Percentiles rank a stretch among this genome's conserved stretches.
Conservation (phyloP, 2,329 filamentous ascomycete genomes). For the Aureobasidium leucospermi region DNA sequence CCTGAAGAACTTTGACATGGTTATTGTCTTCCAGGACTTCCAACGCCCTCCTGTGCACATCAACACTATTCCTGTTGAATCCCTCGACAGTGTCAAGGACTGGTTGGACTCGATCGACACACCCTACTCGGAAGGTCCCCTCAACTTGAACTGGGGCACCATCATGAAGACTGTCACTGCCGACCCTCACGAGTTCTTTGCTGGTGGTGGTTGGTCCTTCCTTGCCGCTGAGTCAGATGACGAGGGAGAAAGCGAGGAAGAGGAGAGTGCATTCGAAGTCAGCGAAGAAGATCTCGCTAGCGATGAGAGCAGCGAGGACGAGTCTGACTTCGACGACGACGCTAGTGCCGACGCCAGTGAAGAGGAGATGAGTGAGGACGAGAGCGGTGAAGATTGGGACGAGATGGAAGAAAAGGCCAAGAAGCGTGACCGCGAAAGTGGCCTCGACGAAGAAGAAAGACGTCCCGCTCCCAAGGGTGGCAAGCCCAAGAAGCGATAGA, state of each 20-base stretch:
- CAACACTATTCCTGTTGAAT: constrained; percentile 97
- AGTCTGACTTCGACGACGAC: constrained; percentile 89
- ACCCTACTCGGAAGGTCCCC: constrained; percentile 83
- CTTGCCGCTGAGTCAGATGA: constrained; percentile 80
- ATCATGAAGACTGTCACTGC: constrained; percentile 99
- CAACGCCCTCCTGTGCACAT: constrained; percentile 83
- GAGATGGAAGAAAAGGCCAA: constrained; percentile 82
- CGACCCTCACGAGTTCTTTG: constrained; percentile 92
- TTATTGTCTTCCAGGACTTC: constrained; percentile 98
- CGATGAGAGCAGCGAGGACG: constrained; percentile 78
- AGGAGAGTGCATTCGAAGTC: constrained; percentile 89
- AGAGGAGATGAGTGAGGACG: constrained; percentile 46
- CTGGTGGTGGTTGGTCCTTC: constrained; percentile 93
- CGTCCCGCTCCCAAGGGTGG: constrained; percentile 41
- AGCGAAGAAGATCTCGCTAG: constrained; percentile 71
- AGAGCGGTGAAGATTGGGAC: constrained; percentile 87
- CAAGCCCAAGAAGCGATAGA: constrained; percentile 56
- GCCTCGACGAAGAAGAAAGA: constrained; percentile 47
- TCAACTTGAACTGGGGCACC: constrained; percentile 97
- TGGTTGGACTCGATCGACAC: constrained; percentile 96
- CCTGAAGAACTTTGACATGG: constrained; percentile 97
- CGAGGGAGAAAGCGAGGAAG: constrained; percentile 67
- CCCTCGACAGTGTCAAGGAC: constrained; percentile 90
- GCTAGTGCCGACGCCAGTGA: constrained; percentile 75
- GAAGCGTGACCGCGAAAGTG: constrained; percentile 52